These are phyloP conservation scores for Stentor coeruleus DNA, from an alignment of 73 alveolate genomes.

Conservation along the genomic window DNA sequence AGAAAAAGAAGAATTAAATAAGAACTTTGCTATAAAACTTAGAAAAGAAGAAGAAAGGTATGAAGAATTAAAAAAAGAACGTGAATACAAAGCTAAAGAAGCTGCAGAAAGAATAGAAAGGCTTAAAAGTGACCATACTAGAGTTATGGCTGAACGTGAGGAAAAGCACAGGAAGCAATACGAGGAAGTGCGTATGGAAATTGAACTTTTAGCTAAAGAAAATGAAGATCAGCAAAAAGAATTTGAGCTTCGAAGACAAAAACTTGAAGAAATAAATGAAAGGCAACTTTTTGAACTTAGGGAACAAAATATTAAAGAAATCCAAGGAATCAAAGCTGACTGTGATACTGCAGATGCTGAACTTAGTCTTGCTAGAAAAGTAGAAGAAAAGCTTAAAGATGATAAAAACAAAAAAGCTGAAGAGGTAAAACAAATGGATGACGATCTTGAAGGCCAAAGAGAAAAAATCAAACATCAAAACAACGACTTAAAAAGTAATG, in stretches of 20 bases:
- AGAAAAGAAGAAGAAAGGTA: constrained; percentile 2
- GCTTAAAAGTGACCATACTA: constrained; percentile 14
- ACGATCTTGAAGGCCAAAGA: constrained; percentile 53
- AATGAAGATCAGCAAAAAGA: constrained; percentile 29
- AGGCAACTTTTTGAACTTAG: constrained; percentile 64
- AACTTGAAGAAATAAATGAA: constrained; percentile 44
- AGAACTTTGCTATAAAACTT: neutral
- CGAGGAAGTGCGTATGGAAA: constrained; percentile 26
- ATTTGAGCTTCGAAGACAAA: constrained; percentile 26
- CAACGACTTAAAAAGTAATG: constrained; percentile 70
- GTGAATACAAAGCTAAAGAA: constrained; percentile 5
- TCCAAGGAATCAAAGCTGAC: constrained; percentile 56
- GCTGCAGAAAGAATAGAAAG: constrained; percentile 19
- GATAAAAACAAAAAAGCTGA: constrained; percentile 50
- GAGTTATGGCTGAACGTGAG: constrained; percentile 16
- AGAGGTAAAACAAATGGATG: constrained; percentile 60
- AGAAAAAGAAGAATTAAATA: neutral
- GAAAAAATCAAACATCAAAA: constrained; percentile 56
- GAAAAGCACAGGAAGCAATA: constrained; percentile 1
- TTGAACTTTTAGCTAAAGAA: constrained; percentile 12
- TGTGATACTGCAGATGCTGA: constrained; percentile 79
- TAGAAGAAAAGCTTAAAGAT: constrained; percentile 38
- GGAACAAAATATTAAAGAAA: constrained; percentile 65
- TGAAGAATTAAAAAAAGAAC: neutral
- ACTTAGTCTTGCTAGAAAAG: constrained; percentile 54